These are phyloP conservation scores for Clitopilus passeckerianus DNA, from an alignment of 768 basidiomycete species.

Conservation along the genomic window DNA sequence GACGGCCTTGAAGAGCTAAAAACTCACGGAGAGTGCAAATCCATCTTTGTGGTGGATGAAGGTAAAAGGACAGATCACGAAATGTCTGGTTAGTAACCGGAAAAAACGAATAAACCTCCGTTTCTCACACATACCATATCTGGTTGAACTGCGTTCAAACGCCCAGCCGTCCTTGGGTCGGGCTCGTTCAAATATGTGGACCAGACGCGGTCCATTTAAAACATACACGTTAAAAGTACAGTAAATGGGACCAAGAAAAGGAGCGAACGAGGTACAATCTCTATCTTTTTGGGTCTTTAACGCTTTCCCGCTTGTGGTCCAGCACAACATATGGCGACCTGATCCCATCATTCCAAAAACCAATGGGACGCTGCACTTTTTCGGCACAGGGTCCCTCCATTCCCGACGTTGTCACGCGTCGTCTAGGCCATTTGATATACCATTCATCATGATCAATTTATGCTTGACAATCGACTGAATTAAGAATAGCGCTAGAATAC, in stretches of 20 bases:
- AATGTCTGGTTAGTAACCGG: conserved; percentile 9
- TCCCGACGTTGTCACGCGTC: neutral
- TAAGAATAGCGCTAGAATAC: neutral
- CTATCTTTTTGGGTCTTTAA: neutral
- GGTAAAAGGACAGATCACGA: conserved; percentile 11
- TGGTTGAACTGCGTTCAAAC: conserved; percentile 8
- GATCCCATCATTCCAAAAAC: neutral
- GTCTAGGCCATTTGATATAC: neutral
- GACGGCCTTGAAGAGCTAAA: neutral
- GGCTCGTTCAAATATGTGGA: conserved; percentile 40
- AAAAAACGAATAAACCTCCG: conserved; percentile 8
- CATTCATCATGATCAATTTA: neutral
- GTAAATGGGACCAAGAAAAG: neutral
- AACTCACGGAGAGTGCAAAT: conserved; percentile 18
- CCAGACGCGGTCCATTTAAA: conserved; percentile 46
- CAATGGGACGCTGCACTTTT: neutral
- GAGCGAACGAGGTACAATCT: neutral
- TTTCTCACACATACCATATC: conserved; percentile 13
- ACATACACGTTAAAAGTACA: neutral
- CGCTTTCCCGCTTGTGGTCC: neutral
- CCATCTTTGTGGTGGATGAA: conserved; percentile 23
- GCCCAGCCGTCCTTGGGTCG: conserved; percentile 2
- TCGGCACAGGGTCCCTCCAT: neutral
- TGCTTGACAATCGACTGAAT: neutral
- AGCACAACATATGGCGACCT: neutral